These are phyloP conservation scores for Colletotrichum lini DNA, from an alignment of 2,329 filamentous ascomycete genomes.

Conservation along the genomic window DNA sequence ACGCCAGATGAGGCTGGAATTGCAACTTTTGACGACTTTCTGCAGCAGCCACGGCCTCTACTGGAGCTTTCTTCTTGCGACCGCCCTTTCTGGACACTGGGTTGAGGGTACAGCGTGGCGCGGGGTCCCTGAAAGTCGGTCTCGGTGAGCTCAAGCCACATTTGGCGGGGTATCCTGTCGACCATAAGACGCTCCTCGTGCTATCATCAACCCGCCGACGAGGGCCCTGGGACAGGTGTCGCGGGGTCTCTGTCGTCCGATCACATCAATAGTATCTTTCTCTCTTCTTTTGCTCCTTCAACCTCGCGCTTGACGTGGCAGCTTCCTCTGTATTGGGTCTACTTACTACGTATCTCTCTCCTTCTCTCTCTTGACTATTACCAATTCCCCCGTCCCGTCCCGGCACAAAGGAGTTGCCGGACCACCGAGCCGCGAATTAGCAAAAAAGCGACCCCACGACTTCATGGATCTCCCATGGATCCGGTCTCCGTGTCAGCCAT, in stretches of 20 bases:
- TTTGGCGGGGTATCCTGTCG: slow-evolving; percentile 36
- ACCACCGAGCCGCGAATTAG: slow-evolving; percentile 34
- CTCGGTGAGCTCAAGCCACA: slow-evolving; percentile 33
- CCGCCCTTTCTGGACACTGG: not conserved
- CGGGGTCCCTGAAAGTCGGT: slow-evolving; percentile 25
- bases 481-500: slow-evolving; percentile 29
- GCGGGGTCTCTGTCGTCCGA: slow-evolving; percentile 5
- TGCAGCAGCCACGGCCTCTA: slow-evolving; percentile 14
- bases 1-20: slow-evolving; percentile 40
- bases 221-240: slow-evolving; percentile 7
- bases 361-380: not conserved
- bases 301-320: not conserved
- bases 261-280: not conserved
- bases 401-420: slow-evolving; percentile 34
- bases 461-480: slow-evolving; percentile 42
- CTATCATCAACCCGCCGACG: slow-evolving; percentile 7
- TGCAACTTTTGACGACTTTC: slow-evolving; percentile 35
- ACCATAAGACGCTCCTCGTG: slow-evolving; percentile 11
- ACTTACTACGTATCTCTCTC: not conserved
- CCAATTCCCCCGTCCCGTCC: slow-evolving; percentile 31
- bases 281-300: not conserved
- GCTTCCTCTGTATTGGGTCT: slow-evolving; percentile 1
- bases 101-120: slow-evolving; percentile 27
- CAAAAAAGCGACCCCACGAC: slow-evolving; percentile 32
- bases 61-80: slow-evolving; percentile 1